Evolutionary conservation across 1,139 yeast genomes (phyloP).

Genomic region (Yamadazyma buinensis): DNA sequence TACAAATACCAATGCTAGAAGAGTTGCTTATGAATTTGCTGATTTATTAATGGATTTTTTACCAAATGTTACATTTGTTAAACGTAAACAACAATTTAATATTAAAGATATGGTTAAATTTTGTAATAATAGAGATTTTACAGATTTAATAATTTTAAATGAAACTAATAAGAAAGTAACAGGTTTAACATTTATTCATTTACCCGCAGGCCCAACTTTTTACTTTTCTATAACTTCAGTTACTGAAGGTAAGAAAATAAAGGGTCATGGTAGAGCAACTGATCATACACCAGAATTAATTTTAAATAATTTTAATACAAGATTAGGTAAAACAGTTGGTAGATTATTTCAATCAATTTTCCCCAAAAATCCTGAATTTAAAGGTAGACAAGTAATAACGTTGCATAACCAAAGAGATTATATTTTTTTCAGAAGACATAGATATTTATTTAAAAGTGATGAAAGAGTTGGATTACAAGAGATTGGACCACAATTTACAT

Average conservation of each 20-base stretch:
- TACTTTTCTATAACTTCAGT: conserved; percentile 85
- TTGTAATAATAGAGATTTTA: conserved; percentile 77
- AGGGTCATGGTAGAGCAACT: conserved; percentile 89
- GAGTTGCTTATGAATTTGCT: conserved; percentile 86
- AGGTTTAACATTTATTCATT: conserved; percentile 87
- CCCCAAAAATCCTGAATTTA: conserved; percentile 89
- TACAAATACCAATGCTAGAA: conserved; percentile 81
- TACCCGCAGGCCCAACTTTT: conserved; percentile 93
- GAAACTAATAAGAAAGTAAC: conserved; percentile 91
- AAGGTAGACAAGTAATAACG: conserved; percentile 94
- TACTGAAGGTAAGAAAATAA: conserved; percentile 67
- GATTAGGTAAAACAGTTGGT: conserved; percentile 91
- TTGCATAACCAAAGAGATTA: conserved; percentile 94
- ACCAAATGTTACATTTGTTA: conserved; percentile 82
- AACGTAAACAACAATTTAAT: conserved; percentile 75
- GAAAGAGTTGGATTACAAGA: conserved; percentile 94
- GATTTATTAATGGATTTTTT: conserved; percentile 79
- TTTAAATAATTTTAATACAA: conserved; percentile 84
- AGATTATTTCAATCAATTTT: conserved; percentile 85
- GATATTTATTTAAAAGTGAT: conserved; percentile 84
- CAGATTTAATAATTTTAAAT: conserved; percentile 83
- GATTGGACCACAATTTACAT: conserved; percentile 92
- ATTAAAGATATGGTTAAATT: conserved; percentile 84
- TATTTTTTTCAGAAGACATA: conserved; percentile 90
- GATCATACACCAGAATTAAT: conserved; percentile 89